phyloP scores from a whole-genome alignment of 2,329 filamentous ascomycete genomes.

The Neofusicoccum ribis region DNA sequence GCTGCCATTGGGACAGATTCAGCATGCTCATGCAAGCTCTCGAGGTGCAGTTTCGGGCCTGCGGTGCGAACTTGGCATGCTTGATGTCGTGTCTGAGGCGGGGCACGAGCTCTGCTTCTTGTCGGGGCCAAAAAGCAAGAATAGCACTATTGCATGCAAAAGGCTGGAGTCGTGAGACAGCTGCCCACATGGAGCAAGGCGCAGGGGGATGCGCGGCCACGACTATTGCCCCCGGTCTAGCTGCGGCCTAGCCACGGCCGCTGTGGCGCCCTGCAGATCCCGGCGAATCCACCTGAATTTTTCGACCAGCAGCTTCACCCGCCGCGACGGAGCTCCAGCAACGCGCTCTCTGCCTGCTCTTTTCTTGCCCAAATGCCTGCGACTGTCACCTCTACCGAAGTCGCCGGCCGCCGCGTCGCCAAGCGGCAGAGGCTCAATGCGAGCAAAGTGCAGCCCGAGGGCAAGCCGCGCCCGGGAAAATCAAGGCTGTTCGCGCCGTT shows the following conservation, averaged over 20 bases:
- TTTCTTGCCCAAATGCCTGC: slow-evolving; percentile 6
- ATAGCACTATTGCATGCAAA: neutral
- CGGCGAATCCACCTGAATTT: slow-evolving; percentile 17
- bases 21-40: neutral
- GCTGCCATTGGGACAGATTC: neutral
- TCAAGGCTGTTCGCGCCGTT: slow-evolving; percentile 93
- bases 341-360: neutral
- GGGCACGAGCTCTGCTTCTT: neutral
- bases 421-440: slow-evolving; percentile 72
- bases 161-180: neutral
- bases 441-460: slow-evolving; percentile 29
- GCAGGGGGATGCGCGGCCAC: neutral
- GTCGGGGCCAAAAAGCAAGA: neutral
- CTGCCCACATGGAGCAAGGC: neutral
- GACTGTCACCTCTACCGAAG: slow-evolving; percentile 39
- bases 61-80: neutral
- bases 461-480: slow-evolving; percentile 31
- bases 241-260: slow-evolving; percentile 5
- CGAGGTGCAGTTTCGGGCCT: neutral
- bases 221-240: slow-evolving; percentile 9
- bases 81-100: neutral
- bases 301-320: slow-evolving; percentile 12
- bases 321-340: slow-evolving; percentile 4
- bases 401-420: slow-evolving; percentile 55
- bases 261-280: slow-evolving; percentile 8